Percentiles rank a stretch among this genome's conserved stretches.
Conservation (phyloP, 1,139 yeast genomes). For the Yamadazyma spencermartinsiae region DNA sequence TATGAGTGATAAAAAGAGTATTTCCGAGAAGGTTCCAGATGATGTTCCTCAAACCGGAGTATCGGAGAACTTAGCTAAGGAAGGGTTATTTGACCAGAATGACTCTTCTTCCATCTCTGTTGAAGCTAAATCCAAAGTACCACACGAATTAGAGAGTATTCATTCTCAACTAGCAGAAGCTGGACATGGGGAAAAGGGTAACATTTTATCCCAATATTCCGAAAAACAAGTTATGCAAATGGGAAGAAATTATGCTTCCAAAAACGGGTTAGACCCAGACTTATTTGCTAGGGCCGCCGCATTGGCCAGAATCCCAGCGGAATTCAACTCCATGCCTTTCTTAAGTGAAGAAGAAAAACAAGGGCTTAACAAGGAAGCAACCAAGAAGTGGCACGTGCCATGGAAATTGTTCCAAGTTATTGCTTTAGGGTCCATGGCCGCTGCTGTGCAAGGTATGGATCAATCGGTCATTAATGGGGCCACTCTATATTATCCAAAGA, state of each 20-base stretch:
- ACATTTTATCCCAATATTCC: slow-evolving; percentile 63
- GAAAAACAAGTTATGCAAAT: slow-evolving; percentile 66
- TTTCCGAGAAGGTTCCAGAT: neutral
- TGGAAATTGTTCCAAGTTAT: slow-evolving; percentile 59
- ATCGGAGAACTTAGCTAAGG: slow-evolving; percentile 3
- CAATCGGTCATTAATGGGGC: slow-evolving; percentile 90
- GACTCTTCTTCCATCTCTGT: slow-evolving; percentile 13
- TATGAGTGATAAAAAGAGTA: slow-evolving; percentile 2
- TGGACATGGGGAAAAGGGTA: slow-evolving; percentile 37
- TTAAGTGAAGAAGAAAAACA: slow-evolving; percentile 59
- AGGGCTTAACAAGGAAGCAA: slow-evolving; percentile 55
- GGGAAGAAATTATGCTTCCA: slow-evolving; percentile 70
- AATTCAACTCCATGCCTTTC: slow-evolving; percentile 58
- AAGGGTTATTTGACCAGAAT: slow-evolving; percentile 8
- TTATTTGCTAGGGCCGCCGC: slow-evolving; percentile 75
- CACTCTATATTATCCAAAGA: slow-evolving; percentile 62
- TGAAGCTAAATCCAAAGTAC: slow-evolving; percentile 11
- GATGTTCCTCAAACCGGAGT: neutral
- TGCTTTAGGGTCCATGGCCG: slow-evolving; percentile 81
- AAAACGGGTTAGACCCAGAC: slow-evolving; percentile 64
- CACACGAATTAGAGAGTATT: slow-evolving; percentile 28
- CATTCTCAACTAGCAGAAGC: slow-evolving; percentile 20
- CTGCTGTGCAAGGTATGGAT: slow-evolving; percentile 93
- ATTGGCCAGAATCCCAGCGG: slow-evolving; percentile 65
- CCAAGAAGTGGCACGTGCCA: slow-evolving; percentile 70